Base-by-base conservation (phyloP, 306 rosid species). In the Trichosanthes truncata region DNA sequence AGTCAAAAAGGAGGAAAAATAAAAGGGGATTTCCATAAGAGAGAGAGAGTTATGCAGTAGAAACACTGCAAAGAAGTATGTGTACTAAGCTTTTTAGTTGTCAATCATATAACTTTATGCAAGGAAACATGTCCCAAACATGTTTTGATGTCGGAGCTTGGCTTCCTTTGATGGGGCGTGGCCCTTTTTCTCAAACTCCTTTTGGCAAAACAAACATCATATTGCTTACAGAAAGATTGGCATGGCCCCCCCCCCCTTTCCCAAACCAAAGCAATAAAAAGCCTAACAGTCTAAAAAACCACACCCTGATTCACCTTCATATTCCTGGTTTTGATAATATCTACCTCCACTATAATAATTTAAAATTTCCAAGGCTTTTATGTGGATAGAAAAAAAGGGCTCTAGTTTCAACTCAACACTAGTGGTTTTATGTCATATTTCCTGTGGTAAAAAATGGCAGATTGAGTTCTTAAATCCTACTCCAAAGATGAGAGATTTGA, bases 121-220 rank as follows among this genome's bases (percentile, higher is more conserved):
- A 85, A 83, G 46, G 85, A 81, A 81, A 90, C 98, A 91, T 90
- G 97, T 93, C 94, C 80, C 78, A 79, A 84, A 93, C 98, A 91
- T 91, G 97, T 89, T 84, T 88, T 84, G 46, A 81, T 80, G 88
- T 89, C 79, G 89, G 81, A 76, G 69, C 12, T 79, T 65, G 82
- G 77, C 12, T 33, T 62, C 81, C 82, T 41, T 29, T 67, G 63
- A 31, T 74, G 29, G 38, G 33, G 57, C 51, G 1, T 46, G 23
- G 45, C 61, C 78, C 63, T 66, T 79, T 77, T 26, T 78, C 38
- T 36, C 14, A 71, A 56, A n/a, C 71, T 41, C 77, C 81, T 77
- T 76, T 76, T 36, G 33, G 20, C 1, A 81, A 67, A 59, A 84
- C 81, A 65, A 73, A 31, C 71, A 83, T 78, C 49, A 78, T 85